Conservation (phyloP, 805 yeast species). For the Ogataea methylovora region DNA sequence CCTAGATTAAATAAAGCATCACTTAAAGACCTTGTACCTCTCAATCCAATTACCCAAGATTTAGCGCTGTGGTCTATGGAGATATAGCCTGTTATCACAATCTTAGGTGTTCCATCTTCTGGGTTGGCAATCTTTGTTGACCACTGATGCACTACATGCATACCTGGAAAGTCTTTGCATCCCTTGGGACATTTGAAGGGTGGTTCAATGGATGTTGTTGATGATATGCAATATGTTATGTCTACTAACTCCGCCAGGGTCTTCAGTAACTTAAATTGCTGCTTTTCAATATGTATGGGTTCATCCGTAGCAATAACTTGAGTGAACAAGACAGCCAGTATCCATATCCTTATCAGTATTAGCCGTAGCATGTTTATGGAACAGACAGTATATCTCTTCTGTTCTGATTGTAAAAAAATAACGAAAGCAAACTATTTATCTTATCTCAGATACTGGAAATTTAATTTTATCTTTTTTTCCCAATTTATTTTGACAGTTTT, state of each 20-base stretch:
- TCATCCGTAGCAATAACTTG: too few species aligned
- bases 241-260: slow-evolving; percentile 27
- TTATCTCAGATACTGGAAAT: too few species aligned
- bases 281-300: too few species aligned
- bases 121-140: slow-evolving; percentile 25
- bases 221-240: slow-evolving; percentile 34
- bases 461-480: too few species aligned
- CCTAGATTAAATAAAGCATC: slow-evolving; percentile 33
- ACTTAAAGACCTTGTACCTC: slow-evolving; percentile 35
- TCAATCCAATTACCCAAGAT: slow-evolving; percentile 24
- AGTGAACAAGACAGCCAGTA: too few species aligned
- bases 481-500: too few species aligned
- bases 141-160: slow-evolving; percentile 34
- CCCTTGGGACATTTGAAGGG: slow-evolving; percentile 33
- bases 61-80: slow-evolving; percentile 7
- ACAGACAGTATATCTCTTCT: too few species aligned
- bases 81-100: slow-evolving; percentile 9
- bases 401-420: too few species aligned
- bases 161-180: slow-evolving; percentile 30
- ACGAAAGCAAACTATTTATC: too few species aligned
- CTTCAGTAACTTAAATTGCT: too few species aligned
- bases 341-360: too few species aligned
- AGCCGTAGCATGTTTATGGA: too few species aligned
- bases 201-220: slow-evolving; percentile 19
- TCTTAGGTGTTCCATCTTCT: slow-evolving; percentile 4